Evolutionary conservation across 768 basidiomycete genomes (phyloP).

Genomic region (Collybiopsis luxurians): DNA sequence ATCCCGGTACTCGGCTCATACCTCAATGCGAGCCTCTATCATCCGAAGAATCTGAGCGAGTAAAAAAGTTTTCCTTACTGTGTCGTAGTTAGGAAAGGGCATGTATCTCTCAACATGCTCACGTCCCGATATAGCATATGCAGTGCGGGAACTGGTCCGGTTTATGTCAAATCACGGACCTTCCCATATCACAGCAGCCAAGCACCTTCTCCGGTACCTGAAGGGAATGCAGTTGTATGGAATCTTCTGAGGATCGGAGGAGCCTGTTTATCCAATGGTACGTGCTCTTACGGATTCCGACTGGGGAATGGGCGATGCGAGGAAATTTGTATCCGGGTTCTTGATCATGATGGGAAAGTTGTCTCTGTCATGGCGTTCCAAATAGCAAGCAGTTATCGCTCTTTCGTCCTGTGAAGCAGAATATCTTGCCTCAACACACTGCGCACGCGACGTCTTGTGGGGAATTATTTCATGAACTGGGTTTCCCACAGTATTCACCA

Average conservation of each 20-base stretch:
- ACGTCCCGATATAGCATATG: neutral
- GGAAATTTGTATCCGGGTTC: too few relatives aligned
- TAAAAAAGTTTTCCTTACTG: constrained; percentile 1
- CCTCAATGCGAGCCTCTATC: neutral
- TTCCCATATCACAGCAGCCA: neutral
- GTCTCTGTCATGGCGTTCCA: constrained; percentile 31
- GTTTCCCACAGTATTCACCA: constrained; percentile 6
- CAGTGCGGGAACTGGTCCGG: neutral
- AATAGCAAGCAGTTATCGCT: constrained; percentile 26
- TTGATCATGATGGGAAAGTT: too few relatives aligned
- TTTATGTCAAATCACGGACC: neutral
- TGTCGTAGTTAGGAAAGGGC: too few relatives aligned
- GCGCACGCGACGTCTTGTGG: too few relatives aligned
- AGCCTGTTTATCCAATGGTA: neutral
- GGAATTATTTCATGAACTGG: constrained; percentile 13
- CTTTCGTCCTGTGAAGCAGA: constrained; percentile 32
- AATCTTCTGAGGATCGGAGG: neutral
- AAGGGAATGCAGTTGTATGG: neutral
- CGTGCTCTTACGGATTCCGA: constrained; percentile 15
- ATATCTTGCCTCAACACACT: too few relatives aligned
- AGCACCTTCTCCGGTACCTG: constrained; percentile 11
- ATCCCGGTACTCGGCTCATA: neutral
- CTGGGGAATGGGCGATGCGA: constrained; percentile 15
- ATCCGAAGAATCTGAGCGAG: neutral
- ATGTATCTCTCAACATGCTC: constrained; percentile 17